Evolutionary conservation across 2,329 filamentous ascomycete species (phyloP).

Genomic region (Hymenoscyphus salicellus): DNA sequence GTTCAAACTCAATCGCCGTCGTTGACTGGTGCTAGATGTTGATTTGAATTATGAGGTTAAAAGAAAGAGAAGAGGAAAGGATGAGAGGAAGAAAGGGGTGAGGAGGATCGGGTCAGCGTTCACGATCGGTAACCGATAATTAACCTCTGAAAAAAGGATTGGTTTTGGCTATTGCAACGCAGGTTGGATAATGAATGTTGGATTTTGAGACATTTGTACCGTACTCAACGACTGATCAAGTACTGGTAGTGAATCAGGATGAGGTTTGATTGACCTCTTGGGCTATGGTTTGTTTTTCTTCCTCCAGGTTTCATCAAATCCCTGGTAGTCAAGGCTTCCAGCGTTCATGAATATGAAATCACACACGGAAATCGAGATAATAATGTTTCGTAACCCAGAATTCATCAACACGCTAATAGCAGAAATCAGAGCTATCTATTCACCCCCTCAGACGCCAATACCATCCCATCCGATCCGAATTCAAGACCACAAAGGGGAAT

Average conservation of each 20-base stretch:
- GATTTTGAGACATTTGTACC: too few relatives aligned
- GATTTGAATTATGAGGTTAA: background rate
- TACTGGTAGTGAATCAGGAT: too few relatives aligned
- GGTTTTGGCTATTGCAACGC: background rate
- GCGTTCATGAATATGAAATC: too few relatives aligned
- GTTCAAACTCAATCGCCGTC: background rate
- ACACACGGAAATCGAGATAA: background rate
- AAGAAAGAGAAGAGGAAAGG: background rate
- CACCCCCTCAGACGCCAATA: background rate
- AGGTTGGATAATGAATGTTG: too few relatives aligned
- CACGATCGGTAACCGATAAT: background rate
- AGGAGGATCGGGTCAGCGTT: background rate
- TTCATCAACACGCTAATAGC: constrained; percentile 5
- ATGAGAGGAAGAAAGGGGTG: background rate
- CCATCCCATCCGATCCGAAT: background rate
- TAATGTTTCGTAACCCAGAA: background rate
- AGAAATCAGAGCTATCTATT: constrained; percentile 7
- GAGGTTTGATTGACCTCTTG: too few relatives aligned
- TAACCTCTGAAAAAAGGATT: background rate
- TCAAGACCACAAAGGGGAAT: background rate
- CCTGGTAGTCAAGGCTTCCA: too few relatives aligned
- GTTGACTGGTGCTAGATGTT: background rate
- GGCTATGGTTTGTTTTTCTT: too few relatives aligned
- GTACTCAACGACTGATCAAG: too few relatives aligned
- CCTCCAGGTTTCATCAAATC: too few relatives aligned